Evolutionary conservation across 495 filamentous ascomycete species (phyloP).

Genomic region (Elaphomyces granulatus): DNA sequence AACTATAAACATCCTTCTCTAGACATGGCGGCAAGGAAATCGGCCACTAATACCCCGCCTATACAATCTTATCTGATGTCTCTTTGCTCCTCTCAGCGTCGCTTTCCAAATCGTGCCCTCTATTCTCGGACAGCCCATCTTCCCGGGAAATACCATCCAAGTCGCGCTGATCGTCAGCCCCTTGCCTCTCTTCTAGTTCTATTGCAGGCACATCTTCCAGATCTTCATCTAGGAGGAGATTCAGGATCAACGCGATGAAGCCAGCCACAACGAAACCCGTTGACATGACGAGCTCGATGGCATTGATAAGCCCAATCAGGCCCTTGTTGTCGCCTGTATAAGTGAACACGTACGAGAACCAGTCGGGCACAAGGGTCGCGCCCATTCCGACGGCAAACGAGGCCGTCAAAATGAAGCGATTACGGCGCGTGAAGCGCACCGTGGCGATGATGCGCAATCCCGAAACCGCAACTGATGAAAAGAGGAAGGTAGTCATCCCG

Average conservation of each 20-base stretch:
- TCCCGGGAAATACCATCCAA: too few relatives aligned
- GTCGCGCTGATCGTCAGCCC: too few relatives aligned
- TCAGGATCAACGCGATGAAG: conserved; percentile 55
- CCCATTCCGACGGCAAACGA: conserved; percentile 63
- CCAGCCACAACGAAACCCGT: conserved; percentile 54
- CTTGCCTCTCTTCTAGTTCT: too few relatives aligned
- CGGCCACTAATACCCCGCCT: too few relatives aligned
- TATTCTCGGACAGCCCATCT: too few relatives aligned
- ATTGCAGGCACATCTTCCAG: conserved; percentile 32
- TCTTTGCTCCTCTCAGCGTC: too few relatives aligned
- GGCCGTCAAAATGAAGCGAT: conserved; percentile 76
- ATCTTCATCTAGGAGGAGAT: conserved; percentile 60
- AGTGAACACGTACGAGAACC: conserved; percentile 66
- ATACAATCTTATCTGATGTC: too few relatives aligned
- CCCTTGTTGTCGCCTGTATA: conserved; percentile 53
- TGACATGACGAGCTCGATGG: conserved; percentile 66
- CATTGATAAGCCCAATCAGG: conserved; percentile 67
- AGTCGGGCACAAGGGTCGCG: conserved; percentile 67
- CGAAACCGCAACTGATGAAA: conserved; percentile 69
- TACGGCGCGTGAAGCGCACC: conserved; percentile 68
- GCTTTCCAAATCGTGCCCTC: too few relatives aligned
- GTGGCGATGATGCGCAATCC: conserved; percentile 74
- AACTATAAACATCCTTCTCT: too few relatives aligned
- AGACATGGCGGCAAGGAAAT: too few relatives aligned
- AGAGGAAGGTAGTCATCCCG: conserved; percentile 90